Base-by-base conservation (phyloP, 2,329 filamentous ascomycete species). In the Exophiala calicioides region DNA sequence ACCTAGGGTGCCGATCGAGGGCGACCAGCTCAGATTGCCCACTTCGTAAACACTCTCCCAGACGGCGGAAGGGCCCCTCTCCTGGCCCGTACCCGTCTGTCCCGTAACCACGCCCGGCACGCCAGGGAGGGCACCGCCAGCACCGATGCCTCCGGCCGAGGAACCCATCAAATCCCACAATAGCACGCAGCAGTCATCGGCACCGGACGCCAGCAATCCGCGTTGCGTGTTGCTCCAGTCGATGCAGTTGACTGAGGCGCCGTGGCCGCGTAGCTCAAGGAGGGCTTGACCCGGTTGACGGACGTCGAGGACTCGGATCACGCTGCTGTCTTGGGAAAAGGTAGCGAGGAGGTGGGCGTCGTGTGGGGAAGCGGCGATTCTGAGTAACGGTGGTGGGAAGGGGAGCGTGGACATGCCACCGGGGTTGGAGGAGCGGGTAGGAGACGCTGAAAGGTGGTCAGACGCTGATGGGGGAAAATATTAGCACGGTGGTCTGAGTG, bases 321-420 rank as follows among this genome's bases (percentile, higher is more conserved):
- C 75, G 60, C 85, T 90, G 3, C 88, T 95, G 65, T 97, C 93
- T 62, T 90, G 85, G 13, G 93, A 91, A 66, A 98, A 97, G 0
- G 93, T 98, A n/a, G 91, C 91, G 26, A 98, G 81, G 24, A 98
- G 82, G 65, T 98, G 90, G 5, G 89, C 86, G 67, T 98, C 93
- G 62, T 97, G 91, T 1, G 93, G 93, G 20, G 54, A 53, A 20
- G 50, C 66, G 32, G 89, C 88, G 21, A 95, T 75, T 44, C 88
- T 81, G 46, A 95, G 74, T 29, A 95, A 74, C 1, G 89, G 88
- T 29, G 76, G 76, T 3, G 76, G 71, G 32, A 74, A 72, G 8
- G 71, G 24, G 16, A 59, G 45, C 2, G 50, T 46, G 18, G 49
- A 44, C 16, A 40, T 20, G 7, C 33, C 42, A 15, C 34, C 32